Evolutionary conservation across 2,329 filamentous ascomycete genomes (phyloP), one percentile per base, ranked within the genome.

Genomic region (Aspergillus fumigatus): DNA sequence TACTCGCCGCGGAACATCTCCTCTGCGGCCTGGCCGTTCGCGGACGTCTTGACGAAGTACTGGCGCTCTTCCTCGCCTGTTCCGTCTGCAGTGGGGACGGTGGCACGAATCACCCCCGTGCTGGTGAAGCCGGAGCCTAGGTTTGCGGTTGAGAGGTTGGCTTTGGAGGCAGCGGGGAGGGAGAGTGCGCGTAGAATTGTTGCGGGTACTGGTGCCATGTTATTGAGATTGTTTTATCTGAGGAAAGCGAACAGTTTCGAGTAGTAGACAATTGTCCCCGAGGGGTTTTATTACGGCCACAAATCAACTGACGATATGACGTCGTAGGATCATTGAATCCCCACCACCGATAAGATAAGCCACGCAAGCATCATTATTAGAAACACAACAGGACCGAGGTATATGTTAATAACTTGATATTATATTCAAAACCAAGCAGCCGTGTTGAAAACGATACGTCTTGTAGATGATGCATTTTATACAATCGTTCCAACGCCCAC

Each of bases 1-100:
- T 91, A 88, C 74, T 97, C 93, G 58, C 92, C 90, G 84, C 66
- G 63, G 61, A 74, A 71, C 71, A 75, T 76, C 50, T 74, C 69
- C 52, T 65, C 61, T 9, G 77, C 70, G 50, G 70, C 63, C 52
- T 59, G 51, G 25, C 70, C 66, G 9, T 70, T 67, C 2, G 64
- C 53, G 1, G 71, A 72, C 1, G 71, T 75, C 60, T 79, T 77
- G 41, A 78, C 62, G 55, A 77, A 78, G 64, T 74, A 75, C 40
- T 63, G 66, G 3, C 65, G 65, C 52, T 72, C 63, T 63, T 68
- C 62, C 55, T 67, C 58, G 3, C 55, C 49, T 9, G 58, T 51
- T 4, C 60, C 58, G 19, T 65, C 57, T 49, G 56, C 4, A 9
- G 61, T 58, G 50, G 68, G 64, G 8, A 69, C 59, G n/a, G 58